A percentile compares a stretch with the other conserved stretches of the same genome.
Conservation (phyloP, 306 rosid species). For the Alnus glutinosa region DNA sequence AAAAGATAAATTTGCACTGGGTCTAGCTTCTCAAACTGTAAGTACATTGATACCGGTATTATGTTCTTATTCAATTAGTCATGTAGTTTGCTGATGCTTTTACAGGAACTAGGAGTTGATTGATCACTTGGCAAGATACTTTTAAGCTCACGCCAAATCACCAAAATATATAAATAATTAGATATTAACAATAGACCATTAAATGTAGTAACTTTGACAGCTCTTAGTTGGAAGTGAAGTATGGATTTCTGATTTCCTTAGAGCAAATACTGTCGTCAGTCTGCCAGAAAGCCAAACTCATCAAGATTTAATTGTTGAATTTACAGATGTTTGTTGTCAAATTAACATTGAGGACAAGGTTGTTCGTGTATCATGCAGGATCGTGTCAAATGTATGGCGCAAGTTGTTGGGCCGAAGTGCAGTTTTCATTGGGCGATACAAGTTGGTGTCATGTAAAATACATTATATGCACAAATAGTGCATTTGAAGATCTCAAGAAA, state of each 20-base stretch:
- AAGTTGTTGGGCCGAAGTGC: background rate
- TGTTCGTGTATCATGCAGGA: background rate
- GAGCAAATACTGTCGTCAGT: background rate
- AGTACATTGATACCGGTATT: constrained; percentile 38
- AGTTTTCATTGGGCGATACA: background rate
- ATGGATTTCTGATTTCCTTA: background rate
- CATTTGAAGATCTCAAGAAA: background rate
- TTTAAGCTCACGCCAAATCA: background rate
- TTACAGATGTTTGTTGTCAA: background rate
- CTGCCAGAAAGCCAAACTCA: background rate
- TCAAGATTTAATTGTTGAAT: background rate
- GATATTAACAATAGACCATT: background rate
- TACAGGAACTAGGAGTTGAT: constrained; percentile 1
- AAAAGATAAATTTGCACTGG: constrained; percentile 75
- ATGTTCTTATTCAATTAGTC: constrained; percentile 11
- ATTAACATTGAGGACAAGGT: background rate
- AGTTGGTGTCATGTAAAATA: background rate
- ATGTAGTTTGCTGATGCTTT: constrained; percentile 8
- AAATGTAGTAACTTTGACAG: background rate
- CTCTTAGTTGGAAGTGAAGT: background rate
- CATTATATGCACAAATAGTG: background rate
- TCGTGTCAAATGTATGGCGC: background rate
- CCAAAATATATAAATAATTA: background rate
- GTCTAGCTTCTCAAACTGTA: constrained; percentile 94
- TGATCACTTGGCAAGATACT: background rate